Conservation (phyloP, 2,329 filamentous ascomycete genomes). For the Didymella lethalis region DNA sequence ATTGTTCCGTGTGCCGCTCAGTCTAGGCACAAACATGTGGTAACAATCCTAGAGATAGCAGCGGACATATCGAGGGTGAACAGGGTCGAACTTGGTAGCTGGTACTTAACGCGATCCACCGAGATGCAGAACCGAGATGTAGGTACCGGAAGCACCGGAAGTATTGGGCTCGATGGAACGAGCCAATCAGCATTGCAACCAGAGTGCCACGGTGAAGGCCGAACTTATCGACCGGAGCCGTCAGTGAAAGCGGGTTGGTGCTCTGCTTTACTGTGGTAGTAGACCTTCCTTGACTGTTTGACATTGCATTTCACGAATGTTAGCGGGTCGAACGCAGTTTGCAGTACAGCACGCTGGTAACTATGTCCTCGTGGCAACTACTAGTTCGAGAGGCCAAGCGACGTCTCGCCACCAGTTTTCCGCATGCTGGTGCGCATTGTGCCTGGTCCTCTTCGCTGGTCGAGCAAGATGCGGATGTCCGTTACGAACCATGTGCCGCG, state of each 20-base stretch:
- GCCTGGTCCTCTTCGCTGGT: background rate
- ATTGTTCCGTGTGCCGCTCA: background rate
- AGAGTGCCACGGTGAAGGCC: background rate
- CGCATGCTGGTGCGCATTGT: background rate
- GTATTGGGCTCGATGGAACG: background rate
- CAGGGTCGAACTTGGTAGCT: background rate
- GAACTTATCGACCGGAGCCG: background rate
- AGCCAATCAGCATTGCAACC: background rate
- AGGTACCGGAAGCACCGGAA: background rate
- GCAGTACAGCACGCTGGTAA: background rate
- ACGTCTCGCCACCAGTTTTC: background rate
- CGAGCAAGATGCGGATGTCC: background rate
- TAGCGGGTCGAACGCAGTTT: background rate
- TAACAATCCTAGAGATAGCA: background rate
- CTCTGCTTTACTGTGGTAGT: background rate
- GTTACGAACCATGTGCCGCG: background rate
- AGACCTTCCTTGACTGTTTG: background rate
- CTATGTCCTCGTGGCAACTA: too few species aligned
- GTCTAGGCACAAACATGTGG: background rate
- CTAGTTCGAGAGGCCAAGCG: background rate
- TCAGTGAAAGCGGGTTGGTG: background rate
- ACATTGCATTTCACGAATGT: too few species aligned
- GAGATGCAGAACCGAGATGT: background rate
- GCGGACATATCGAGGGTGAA: background rate
- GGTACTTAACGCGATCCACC: background rate